A percentile compares a stretch with the other conserved stretches of the same genome.
Evolutionary conservation across 495 filamentous ascomycete species (phyloP).

Genomic region (Symbiotaphrina buchneri): DNA sequence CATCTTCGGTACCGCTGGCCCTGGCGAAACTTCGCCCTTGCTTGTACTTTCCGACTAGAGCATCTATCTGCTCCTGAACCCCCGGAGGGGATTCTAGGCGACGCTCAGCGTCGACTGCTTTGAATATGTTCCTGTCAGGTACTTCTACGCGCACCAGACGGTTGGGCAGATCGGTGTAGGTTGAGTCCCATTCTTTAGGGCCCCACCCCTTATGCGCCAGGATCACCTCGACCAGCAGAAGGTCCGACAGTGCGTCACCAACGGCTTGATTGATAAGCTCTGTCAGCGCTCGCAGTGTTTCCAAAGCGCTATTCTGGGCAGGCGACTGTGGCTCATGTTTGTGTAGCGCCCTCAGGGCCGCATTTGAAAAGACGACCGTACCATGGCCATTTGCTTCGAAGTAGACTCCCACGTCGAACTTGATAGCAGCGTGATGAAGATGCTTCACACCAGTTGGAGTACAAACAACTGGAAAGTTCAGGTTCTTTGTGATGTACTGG

Average conservation of each 20-base stretch:
- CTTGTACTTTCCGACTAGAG: constrained; percentile 70
- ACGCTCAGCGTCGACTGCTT: constrained; percentile 77
- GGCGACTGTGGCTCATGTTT: constrained; percentile 69
- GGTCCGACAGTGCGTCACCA: constrained; percentile 85
- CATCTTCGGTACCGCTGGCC: constrained; percentile 88
- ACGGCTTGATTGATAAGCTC: constrained; percentile 95
- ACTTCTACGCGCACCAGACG: constrained; percentile 86
- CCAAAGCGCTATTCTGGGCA: constrained; percentile 65
- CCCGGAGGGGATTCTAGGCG: constrained; percentile 57
- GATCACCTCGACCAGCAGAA: constrained; percentile 89
- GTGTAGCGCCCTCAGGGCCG: constrained; percentile 53
- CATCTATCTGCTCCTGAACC: constrained; percentile 68
- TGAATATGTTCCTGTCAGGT: constrained; percentile 64
- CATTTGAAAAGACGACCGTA: constrained; percentile 79
- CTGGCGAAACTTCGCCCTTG: constrained; percentile 78
- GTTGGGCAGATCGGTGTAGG: constrained; percentile 91
- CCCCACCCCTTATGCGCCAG: constrained; percentile 88
- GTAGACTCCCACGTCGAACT: constrained; percentile 87
- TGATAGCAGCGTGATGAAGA: constrained; percentile 80
- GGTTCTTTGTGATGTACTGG: constrained; percentile 64
- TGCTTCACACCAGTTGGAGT: constrained; percentile 94
- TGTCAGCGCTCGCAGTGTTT: constrained; percentile 56
- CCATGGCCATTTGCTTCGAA: constrained; percentile 98
- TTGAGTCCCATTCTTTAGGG: constrained; percentile 74
- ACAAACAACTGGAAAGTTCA: constrained; percentile 78